A percentile compares a stretch with the other conserved stretches of the same genome.
Conservation (phyloP, 2,329 filamentous ascomycete genomes). For the Fusarium sp. region DNA sequence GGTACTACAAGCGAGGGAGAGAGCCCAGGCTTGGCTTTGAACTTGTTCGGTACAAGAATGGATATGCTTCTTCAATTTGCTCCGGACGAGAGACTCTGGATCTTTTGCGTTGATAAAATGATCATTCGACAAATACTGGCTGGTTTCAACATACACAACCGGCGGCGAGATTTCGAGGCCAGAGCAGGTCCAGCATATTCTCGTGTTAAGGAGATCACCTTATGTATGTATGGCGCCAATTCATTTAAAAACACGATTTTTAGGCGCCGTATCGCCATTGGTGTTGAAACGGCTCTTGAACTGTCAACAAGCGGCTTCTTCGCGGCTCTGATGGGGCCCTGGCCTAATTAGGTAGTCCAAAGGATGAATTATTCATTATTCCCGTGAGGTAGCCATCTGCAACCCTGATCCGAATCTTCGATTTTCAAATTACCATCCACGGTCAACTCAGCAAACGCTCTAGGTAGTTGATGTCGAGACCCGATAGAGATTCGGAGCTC, state of each 20-base stretch:
- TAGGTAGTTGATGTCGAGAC: not conserved
- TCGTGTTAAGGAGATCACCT: slow-evolving; percentile 14
- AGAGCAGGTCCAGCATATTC: not conserved
- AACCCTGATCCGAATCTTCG: slow-evolving; percentile 11
- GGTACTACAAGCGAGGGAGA: slow-evolving; percentile 28
- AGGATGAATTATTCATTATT: slow-evolving; percentile 13
- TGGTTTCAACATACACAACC: too few relatives aligned
- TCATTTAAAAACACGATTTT: slow-evolving; percentile 5
- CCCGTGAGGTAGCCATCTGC: slow-evolving; percentile 9
- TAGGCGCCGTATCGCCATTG: slow-evolving; percentile 18
- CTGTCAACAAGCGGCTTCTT: slow-evolving; percentile 31
- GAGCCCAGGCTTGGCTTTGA: not conserved
- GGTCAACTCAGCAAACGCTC: not conserved
- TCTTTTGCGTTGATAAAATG: too few relatives aligned
- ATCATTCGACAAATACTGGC: not conserved
- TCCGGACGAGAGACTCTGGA: too few relatives aligned
- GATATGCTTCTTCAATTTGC: too few relatives aligned
- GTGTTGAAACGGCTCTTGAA: slow-evolving; percentile 24
- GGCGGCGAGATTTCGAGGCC: not conserved
- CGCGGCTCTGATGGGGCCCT: slow-evolving; percentile 20
- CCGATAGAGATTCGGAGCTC: not conserved
- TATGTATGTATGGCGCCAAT: not conserved
- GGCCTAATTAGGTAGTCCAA: slow-evolving; percentile 4
- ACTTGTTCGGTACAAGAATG: not conserved
- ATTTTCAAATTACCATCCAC: slow-evolving; percentile 1